Conservation (phyloP, 1,139 yeast genomes). For the Scheffersomyces segobiensis region DNA sequence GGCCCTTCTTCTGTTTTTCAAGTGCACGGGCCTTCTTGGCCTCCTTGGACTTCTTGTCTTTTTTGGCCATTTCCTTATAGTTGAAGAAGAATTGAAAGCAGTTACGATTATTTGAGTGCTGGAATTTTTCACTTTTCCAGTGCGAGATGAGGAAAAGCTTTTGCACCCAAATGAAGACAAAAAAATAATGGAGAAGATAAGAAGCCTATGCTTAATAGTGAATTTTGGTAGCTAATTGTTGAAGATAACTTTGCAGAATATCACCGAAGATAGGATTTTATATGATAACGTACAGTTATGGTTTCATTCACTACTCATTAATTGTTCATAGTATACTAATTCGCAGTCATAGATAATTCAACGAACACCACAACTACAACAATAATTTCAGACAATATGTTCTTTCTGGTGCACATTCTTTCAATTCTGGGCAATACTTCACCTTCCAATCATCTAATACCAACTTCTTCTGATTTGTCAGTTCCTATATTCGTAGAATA, state of each 20-base stretch:
- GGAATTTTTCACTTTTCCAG: neutral
- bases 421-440: neutral
- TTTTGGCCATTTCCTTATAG: constrained; percentile 65
- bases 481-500: neutral
- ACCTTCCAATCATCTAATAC: neutral
- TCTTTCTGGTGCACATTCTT: no score
- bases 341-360: neutral
- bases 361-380: neutral
- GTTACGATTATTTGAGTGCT: neutral
- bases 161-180: neutral
- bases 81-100: neutral
- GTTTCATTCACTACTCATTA: neutral
- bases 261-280: neutral
- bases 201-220: neutral
- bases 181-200: neutral
- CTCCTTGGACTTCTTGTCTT: constrained; percentile 81
- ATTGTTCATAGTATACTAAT: no score
- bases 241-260: neutral
- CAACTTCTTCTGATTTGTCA: neutral
- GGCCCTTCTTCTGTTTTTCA: constrained; percentile 77
- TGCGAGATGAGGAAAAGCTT: neutral
- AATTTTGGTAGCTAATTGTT: neutral
- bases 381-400: no score
- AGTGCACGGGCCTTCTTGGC: constrained; percentile 90
- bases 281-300: neutral